Evolutionary conservation across 371 early-diverging fungal genomes (phyloP).

Genomic region (Mucor circinelloides): DNA sequence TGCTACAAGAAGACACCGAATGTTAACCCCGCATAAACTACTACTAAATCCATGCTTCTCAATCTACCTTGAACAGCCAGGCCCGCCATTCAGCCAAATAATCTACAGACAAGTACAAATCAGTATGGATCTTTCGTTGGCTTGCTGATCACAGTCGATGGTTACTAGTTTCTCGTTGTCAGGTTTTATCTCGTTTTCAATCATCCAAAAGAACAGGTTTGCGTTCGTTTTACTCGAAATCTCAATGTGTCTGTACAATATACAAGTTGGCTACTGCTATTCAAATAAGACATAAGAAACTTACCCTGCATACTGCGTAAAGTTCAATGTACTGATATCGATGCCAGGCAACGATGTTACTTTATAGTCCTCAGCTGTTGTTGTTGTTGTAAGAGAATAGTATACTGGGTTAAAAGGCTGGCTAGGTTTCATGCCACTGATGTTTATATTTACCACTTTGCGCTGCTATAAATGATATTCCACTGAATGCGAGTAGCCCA

Average conservation of each 20-base stretch:
- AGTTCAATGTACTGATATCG: slow-evolving; percentile 29
- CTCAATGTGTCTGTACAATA: slow-evolving; percentile 46
- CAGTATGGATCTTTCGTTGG: background rate
- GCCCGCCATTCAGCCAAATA: slow-evolving; percentile 90
- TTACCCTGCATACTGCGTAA: slow-evolving; percentile 70
- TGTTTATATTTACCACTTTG: slow-evolving; percentile 15
- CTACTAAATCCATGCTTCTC: background rate
- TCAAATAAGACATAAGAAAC: background rate
- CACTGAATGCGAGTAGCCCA: slow-evolving; percentile 6
- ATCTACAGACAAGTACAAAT: slow-evolving; percentile 47
- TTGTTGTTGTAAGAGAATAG: background rate
- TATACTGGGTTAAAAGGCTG: background rate
- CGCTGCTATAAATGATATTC: background rate
- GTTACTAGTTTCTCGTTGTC: slow-evolving; percentile 41
- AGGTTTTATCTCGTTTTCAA: slow-evolving; percentile 39
- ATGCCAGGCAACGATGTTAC: slow-evolving; percentile 58
- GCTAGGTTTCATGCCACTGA: background rate
- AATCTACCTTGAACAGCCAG: slow-evolving; percentile 44
- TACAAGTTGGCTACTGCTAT: background rate
- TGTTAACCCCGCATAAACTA: background rate
- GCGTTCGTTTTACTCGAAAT: slow-evolving; percentile 40
- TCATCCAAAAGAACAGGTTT: slow-evolving; percentile 62
- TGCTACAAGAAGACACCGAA: slow-evolving; percentile 42
- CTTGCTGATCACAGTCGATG: background rate
- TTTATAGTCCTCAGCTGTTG: slow-evolving; percentile 60